These are phyloP conservation scores for Malus hybrid DNA, from an alignment of 331 rosid genomes.

Conservation along the genomic window DNA sequence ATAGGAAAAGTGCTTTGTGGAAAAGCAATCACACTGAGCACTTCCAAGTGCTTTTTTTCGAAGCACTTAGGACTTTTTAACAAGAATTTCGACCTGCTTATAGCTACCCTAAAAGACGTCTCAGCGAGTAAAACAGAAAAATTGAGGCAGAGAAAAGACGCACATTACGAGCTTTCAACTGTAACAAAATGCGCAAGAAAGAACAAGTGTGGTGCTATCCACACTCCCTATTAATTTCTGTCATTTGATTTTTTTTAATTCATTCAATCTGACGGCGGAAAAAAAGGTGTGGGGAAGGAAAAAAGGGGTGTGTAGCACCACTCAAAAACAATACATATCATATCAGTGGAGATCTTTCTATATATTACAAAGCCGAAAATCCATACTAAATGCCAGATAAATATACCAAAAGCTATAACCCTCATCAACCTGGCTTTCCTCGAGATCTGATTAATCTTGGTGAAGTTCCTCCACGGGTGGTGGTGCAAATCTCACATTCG, in stretches of 20 bases:
- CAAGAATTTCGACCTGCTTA: neutral
- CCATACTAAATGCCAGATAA: conserved; percentile 5
- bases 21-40: neutral
- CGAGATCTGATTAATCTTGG: conserved; percentile 37
- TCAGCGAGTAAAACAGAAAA: too few species aligned
- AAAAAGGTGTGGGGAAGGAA: too few species aligned
- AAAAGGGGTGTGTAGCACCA: too few species aligned
- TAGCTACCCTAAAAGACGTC: too few species aligned
- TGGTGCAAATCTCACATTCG: conserved; percentile 78
- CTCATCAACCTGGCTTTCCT: conserved; percentile 3
- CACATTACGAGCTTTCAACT: conserved; percentile 7
- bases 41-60: neutral
- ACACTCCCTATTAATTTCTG: too few species aligned
- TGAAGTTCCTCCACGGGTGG: conserved; percentile 58
- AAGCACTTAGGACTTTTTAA: neutral
- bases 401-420: neutral
- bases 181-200: conserved; percentile 9
- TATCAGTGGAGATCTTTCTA: conserved; percentile 11
- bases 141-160: neutral
- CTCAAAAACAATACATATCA: neutral
- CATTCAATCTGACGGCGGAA: accelerated
- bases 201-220: neutral
- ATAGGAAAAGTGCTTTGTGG: too few species aligned
- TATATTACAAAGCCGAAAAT: conserved; percentile 45
- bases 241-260: too few species aligned